Base-by-base conservation (phyloP, 495 filamentous ascomycete genomes). In the Aspergillus cristatus region DNA sequence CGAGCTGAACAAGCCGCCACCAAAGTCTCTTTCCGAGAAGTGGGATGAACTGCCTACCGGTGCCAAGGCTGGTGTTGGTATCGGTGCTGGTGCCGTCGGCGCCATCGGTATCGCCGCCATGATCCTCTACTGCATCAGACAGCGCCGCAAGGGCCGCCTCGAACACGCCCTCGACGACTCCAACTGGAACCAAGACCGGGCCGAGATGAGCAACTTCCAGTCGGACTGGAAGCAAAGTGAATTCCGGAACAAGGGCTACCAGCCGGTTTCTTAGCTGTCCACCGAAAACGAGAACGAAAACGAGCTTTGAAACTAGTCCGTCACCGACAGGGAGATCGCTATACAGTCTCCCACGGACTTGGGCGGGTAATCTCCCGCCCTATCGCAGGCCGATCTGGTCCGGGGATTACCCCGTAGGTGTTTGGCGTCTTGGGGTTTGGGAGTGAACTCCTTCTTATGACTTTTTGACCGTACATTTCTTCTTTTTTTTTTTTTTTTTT, bases 131-230 rank as follows among this genome's bases (percentile, higher is more conserved):
- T 84, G 75, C 60, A 55, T 86, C 53, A 70, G 67, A 31, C 81
- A 86, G 53, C 71, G 84, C 34, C 69, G 76, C 30, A 65, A 68
- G 28, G 85, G 85, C 18, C 69, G 74, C 42, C 63, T 63, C 17
- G 83, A 88, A 51, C 71, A 74, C 18, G 71, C 69, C 34, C 44
- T 75, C 3, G 70, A 70, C 14, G 69, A 78, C 37, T 65, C 71
- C 38, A 63, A 67, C 31, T 70, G 62, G 40, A 61, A 74, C 49
- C 65, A 66, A 32, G 78, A 84, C 43, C 76, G 75, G 5, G 58
- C 68, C n/a, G 82, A 84, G 57, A 63, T 82, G 41, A 64, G 78
- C 50, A 69, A 72, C 34, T 78, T 60, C 50, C 64, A 72, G 45
- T 45, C 54, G 11, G 53, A 57, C 17, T 67, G 63, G 63, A 62